Evolutionary conservation across 2,329 filamentous ascomycete genomes (phyloP).

Genomic region (Cladosporium sp.): DNA sequence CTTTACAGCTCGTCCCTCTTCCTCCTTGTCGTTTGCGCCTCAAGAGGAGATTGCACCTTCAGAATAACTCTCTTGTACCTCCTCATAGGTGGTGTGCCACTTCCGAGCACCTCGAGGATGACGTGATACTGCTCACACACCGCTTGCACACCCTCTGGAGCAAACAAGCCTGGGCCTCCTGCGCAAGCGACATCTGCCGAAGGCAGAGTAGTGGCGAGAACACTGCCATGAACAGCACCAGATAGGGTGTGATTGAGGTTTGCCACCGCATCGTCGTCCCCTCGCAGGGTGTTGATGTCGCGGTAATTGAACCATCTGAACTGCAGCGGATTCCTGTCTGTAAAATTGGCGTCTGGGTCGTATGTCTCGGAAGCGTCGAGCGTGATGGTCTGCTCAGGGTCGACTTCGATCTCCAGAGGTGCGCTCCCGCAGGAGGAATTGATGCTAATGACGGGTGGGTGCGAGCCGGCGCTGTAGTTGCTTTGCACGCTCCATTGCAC

Average conservation of each 20-base stretch:
- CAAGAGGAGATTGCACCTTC: conserved; percentile 13
- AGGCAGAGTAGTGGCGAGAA: conserved; percentile 20
- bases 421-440: conserved; percentile 37
- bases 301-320: conserved; percentile 52
- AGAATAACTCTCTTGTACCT: conserved; percentile 46
- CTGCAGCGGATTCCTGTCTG: conserved; percentile 26
- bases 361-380: conserved; percentile 46
- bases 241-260: conserved; percentile 34
- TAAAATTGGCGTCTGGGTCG: conserved; percentile 42
- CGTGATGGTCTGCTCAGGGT: conserved; percentile 36
- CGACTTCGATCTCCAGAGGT: conserved; percentile 38
- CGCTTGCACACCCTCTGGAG: conserved; percentile 31
- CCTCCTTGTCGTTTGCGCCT: neutral
- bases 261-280: conserved; percentile 39
- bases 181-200: conserved; percentile 39
- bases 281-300: conserved; percentile 41
- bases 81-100: conserved; percentile 42
- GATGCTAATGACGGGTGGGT: conserved; percentile 46
- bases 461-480: conserved; percentile 38
- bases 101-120: conserved; percentile 47
- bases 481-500: conserved; percentile 44
- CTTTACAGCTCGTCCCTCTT: conserved; percentile 18
- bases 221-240: conserved; percentile 24
- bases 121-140: conserved; percentile 46
- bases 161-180: conserved; percentile 29